Base-by-base conservation (phyloP, 345 rosid genomes). In the Eucalyptus regnans region DNA sequence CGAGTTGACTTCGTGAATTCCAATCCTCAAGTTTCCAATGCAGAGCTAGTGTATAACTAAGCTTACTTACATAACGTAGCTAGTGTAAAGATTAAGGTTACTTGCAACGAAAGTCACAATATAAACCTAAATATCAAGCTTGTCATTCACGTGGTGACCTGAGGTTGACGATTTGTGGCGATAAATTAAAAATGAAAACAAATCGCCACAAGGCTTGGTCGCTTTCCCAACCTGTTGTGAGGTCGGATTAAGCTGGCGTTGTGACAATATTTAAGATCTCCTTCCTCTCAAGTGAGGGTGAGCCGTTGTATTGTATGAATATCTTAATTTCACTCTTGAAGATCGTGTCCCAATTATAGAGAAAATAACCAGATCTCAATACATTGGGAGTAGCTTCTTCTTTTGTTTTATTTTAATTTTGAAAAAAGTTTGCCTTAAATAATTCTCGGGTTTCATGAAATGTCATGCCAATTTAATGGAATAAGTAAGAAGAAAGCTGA, bases 211-310 rank as follows among this genome's bases (percentile, higher is more conserved):
- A 71, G 44, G 5, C 7, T 3, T 33, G 2, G 8, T 71, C 1
- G 3, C 27, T 71, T 37, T 37, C 8, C 7, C 0, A 5, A 10
- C 13, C 0, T 33, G 5, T 37, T 71, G 25, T 18, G 22, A 18
- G 46, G 46, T 3, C 1, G 1, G 2, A 37, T 1, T 4, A 33
- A 33, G 13, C 13, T 1, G 3, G 5, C 0, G 2, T 33, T 5
- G 12, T 18, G 27, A 12, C 4, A 2, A 37, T 1, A 3, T 43
- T 71, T 37, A 18, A 71, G 81, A 71, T 71, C 2, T 71, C 0
- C 0, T 6, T 18, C 2, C 8, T 71, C 27, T 71, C 3, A 3
- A 31, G 12, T 1, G 12, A 31, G 43, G 7, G 12, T 4, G 23
- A 31, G 16, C 12, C 1, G 1, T 68, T 4, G 4, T 17, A 16